A percentile compares a stretch with the other conserved stretches of the same genome.
phyloP scores from a whole-genome alignment of 2,329 filamentous ascomycete genomes.

The Talaromyces sp. region DNA sequence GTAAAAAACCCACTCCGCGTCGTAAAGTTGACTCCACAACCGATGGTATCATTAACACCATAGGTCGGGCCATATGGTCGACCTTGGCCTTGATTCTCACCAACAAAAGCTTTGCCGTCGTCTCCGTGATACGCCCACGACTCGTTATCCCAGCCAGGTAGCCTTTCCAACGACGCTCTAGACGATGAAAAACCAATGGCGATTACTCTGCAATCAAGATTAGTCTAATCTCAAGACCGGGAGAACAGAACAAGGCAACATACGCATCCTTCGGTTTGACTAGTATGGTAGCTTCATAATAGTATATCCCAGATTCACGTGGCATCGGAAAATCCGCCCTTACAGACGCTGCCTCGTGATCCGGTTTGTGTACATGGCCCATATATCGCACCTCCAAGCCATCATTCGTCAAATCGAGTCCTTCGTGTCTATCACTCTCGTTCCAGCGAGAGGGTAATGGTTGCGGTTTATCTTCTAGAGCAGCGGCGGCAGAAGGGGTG shows the following conservation, averaged over 20 bases:
- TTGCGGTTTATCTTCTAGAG: conserved; percentile 60
- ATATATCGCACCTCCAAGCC: conserved; percentile 67
- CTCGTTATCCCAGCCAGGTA: conserved; percentile 64
- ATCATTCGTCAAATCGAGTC: conserved; percentile 70
- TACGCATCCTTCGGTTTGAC: conserved; percentile 67
- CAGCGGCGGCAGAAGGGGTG: conserved; percentile 45
- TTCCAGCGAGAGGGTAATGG: conserved; percentile 82
- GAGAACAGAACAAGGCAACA: conserved; percentile 21
- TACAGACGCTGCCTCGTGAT: conserved; percentile 76
- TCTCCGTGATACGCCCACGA: conserved; percentile 67
- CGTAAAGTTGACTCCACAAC: conserved; percentile 63
- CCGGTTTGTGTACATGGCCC: conserved; percentile 55
- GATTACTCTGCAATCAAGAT: conserved; percentile 29
- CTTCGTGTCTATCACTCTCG: conserved; percentile 67
- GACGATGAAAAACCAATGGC: conserved; percentile 60
- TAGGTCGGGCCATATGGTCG: conserved; percentile 61
- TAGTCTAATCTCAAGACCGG: not conserved
- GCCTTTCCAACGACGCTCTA: conserved; percentile 57
- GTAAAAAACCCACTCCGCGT: conserved; percentile 63
- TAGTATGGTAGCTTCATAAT: conserved; percentile 73
- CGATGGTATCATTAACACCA: conserved; percentile 57
- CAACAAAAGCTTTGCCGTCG: conserved; percentile 61
- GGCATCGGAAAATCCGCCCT: conserved; percentile 85
- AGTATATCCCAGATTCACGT: conserved; percentile 86
- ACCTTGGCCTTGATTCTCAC: conserved; percentile 52